phyloP scores from a whole-genome alignment of 2,329 filamentous ascomycete genomes.

The Biscogniauxia sp. region DNA sequence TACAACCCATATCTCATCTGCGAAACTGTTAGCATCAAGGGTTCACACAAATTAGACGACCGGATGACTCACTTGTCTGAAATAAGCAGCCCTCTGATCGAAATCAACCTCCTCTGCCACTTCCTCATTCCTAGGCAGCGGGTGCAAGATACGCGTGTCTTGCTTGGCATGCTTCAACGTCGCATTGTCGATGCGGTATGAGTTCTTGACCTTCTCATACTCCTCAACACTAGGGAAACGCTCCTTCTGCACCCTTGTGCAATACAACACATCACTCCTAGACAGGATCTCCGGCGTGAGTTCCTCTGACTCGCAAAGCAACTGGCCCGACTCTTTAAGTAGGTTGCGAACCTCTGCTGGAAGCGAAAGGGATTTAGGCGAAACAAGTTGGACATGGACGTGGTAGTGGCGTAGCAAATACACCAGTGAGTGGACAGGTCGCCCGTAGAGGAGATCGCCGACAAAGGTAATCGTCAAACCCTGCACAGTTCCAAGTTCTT shows the following conservation, averaged over 20 bases:
- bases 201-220: slow-evolving; percentile 86
- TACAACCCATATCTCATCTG: slow-evolving; percentile 98
- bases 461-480: slow-evolving; percentile 95
- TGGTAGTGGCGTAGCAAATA: slow-evolving; percentile 95
- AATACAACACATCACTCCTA: slow-evolving; percentile 89
- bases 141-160: slow-evolving; percentile 94
- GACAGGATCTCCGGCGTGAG: slow-evolving; percentile 86
- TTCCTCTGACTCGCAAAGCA: slow-evolving; percentile 70
- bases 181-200: slow-evolving; percentile 85
- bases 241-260: slow-evolving; percentile 95
- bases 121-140: slow-evolving; percentile 89
- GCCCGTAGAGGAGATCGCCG: slow-evolving; percentile 88
- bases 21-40: slow-evolving; percentile 39
- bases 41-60: neutral
- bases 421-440: slow-evolving; percentile 91
- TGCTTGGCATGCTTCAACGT: slow-evolving; percentile 88
- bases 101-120: slow-evolving; percentile 95
- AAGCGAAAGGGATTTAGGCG: slow-evolving; percentile 74
- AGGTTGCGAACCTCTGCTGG: slow-evolving; percentile 72
- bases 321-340: slow-evolving; percentile 71
- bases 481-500: slow-evolving; percentile 93
- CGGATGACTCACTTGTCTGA: slow-evolving; percentile 81
- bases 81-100: slow-evolving; percentile 95
- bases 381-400: slow-evolving; percentile 87
- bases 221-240: slow-evolving; percentile 77